Percentiles rank a stretch among this genome's conserved stretches.
These are phyloP conservation scores for Aspergillus nidulans DNA, from an alignment of 495 filamentous ascomycete genomes.

Conservation along the genomic window DNA sequence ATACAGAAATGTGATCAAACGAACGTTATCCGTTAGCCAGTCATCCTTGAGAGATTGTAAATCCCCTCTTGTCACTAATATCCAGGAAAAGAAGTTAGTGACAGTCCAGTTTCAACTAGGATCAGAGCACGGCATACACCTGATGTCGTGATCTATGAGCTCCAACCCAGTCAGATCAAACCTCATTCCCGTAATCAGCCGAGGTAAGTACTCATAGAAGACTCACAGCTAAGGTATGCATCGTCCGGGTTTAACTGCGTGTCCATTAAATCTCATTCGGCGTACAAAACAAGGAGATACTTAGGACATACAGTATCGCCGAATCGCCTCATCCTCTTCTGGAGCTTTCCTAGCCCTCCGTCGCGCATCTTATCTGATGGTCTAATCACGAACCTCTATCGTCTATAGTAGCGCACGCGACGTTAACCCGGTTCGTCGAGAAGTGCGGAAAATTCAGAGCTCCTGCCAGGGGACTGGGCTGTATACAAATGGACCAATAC, in stretches of 20 bases:
- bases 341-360: constrained; percentile 36
- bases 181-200: background rate
- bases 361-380: constrained; percentile 31
- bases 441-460: background rate
- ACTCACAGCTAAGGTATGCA: constrained; percentile 68
- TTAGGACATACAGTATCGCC: constrained; percentile 36
- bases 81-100: background rate
- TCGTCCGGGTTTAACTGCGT: constrained; percentile 62
- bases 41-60: constrained; percentile 82
- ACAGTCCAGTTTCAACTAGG: background rate
- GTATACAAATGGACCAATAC: background rate
- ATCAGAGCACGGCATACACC: constrained; percentile 48
- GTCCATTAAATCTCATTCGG: constrained; percentile 4
- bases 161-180: constrained; percentile 17
- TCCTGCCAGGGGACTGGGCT: background rate
- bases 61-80: constrained; percentile 73
- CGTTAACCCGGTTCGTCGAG: background rate
- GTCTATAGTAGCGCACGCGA: background rate
- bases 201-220: background rate
- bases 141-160: constrained; percentile 60
- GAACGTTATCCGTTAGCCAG: constrained; percentile 97
- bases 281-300: background rate
- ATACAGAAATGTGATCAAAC: constrained; percentile 20
- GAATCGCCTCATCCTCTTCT: constrained; percentile 40
- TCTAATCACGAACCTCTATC: background rate